Base-by-base conservation (phyloP, 2,329 filamentous ascomycete species). In the Phaeosphaeriaceae sp. region DNA sequence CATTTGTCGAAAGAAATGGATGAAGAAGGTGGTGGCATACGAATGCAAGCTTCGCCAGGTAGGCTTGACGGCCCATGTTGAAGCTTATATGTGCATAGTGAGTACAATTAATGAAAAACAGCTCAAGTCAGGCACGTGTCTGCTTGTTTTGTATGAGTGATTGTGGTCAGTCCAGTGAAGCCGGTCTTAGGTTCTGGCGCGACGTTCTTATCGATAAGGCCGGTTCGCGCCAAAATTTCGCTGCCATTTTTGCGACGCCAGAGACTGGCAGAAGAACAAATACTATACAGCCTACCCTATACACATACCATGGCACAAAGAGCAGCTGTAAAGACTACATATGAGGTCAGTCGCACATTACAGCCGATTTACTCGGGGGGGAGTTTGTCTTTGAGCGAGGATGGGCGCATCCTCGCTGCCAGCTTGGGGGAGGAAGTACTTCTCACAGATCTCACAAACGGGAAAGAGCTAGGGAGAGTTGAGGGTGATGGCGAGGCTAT, bases 331-430 rank as follows among this genome's bases (percentile, higher is more conserved):
- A 95, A 92, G 80, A 97, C 92, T 49, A 96, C 93, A 3, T 99
- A 97, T 73, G 90, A 95, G 68, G 84, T 88, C 50, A 83, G 83
- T 58, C 86, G 88, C 66, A 89, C 91, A 39, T 89, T 99, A 47
- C 89, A 92, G 64, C 94, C 94, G 16, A 93, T 97, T 41, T 97
- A 94, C 70, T 96, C 93, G 2, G 94, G 94, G 46, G 94, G 94
- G 35, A 88, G 89, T 58, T 86, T 96, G 50, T 86, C 90, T 23
- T 83, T 97, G 53, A 91, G 93, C 78, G 84, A 87, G 72, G 85
- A 85, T 75, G 92, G 92, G 42, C 84, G 85, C 64, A 84, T 97
- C 56, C 81, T 99, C 46, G 93, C 92, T 35, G 92, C 92, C 18
- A 92, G 89, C 29, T 78, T 97, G n/a, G 92, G 90, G 29, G 94